A percentile compares a stretch with the other conserved stretches of the same genome.
These are phyloP conservation scores for Paraurostyla sp. DNA, from an alignment of 73 alveolate genomes.

Conservation along the genomic window DNA sequence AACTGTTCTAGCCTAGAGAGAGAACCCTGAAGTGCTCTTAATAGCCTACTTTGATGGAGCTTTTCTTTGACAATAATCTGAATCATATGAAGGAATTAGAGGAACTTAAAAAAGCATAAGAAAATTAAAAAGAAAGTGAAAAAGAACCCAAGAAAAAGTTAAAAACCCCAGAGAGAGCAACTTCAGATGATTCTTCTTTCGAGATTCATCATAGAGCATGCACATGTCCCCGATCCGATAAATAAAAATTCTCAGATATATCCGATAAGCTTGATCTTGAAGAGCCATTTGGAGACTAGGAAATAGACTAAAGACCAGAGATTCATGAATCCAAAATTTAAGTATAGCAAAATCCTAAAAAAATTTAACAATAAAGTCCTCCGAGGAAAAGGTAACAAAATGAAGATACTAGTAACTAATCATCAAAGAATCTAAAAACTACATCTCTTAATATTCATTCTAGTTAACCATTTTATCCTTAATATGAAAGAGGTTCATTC, in stretches of 20 bases:
- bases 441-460: too few relatives aligned
- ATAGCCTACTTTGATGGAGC: conserved; percentile 39
- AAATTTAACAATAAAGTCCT: too few relatives aligned
- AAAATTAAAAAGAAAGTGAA: neutral
- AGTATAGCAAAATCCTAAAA: too few relatives aligned
- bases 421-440: too few relatives aligned
- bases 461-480: too few relatives aligned
- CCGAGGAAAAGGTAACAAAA: too few relatives aligned
- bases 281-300: neutral
- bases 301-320: too few relatives aligned
- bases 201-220: neutral
- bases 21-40: conserved; percentile 44
- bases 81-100: conserved; percentile 46
- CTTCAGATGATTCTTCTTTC: neutral
- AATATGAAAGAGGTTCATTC: too few relatives aligned
- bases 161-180: neutral
- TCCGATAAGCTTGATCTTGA: neutral
- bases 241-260: neutral
- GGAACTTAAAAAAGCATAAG: neutral
- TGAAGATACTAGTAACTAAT: too few relatives aligned
- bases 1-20: conserved; percentile 39
- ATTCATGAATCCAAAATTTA: too few relatives aligned
- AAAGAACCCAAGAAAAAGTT: neutral
- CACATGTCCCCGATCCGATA: neutral
- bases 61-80: conserved; percentile 55